Evolutionary conservation across 176 grass and related monocot genomes (phyloP).

Genomic region (Zea luxurians): DNA sequence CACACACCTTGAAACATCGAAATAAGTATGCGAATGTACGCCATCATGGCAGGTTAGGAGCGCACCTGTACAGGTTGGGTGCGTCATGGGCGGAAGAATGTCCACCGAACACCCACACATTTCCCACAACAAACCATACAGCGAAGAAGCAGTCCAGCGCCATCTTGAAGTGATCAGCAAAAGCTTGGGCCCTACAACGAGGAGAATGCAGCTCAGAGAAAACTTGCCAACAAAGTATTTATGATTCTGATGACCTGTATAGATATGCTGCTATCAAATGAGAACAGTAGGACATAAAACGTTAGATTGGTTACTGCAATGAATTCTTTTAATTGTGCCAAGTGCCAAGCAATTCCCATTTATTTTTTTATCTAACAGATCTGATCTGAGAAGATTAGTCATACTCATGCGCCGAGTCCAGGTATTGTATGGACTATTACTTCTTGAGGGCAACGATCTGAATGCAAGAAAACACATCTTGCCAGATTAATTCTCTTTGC

Average conservation of each 20-base stretch:
- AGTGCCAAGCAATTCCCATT: background rate
- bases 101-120: slow-evolving; percentile 94
- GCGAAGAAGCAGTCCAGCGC: slow-evolving; percentile 94
- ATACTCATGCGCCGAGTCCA: background rate
- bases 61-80: slow-evolving; percentile 82
- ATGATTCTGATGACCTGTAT: background rate
- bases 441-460: background rate
- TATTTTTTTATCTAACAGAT: background rate
- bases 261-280: slow-evolving; percentile 11
- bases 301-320: slow-evolving; percentile 6
- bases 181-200: slow-evolving; percentile 65
- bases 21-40: slow-evolving; percentile 28
- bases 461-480: background rate
- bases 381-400: background rate
- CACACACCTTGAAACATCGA: slow-evolving; percentile 43
- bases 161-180: slow-evolving; percentile 92
- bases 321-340: background rate
- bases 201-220: slow-evolving; percentile 14
- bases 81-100: slow-evolving; percentile 72
- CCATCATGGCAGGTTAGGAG: slow-evolving; percentile 28
- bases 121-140: slow-evolving; percentile 98
- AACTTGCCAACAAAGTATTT: background rate
- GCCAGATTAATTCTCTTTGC: slow-evolving; percentile 3
- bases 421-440: background rate
- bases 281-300: slow-evolving; percentile 16